phyloP scores from a whole-genome alignment of 2,329 filamentous ascomycete species.

The Colletotrichum eremochloae region DNA sequence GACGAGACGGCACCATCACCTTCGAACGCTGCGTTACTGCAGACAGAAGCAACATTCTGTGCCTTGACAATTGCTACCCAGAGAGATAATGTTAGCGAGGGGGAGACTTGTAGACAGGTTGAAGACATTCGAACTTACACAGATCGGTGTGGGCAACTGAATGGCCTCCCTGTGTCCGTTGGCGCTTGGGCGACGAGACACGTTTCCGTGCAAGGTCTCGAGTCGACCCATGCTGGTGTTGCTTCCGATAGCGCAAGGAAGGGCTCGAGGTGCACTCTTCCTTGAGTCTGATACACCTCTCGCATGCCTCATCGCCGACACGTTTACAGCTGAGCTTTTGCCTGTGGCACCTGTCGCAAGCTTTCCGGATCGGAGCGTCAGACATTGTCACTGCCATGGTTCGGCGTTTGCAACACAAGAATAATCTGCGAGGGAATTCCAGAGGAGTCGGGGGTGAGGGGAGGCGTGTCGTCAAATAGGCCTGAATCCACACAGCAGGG shows the following conservation, averaged over 20 bases:
- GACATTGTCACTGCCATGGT: slow-evolving; percentile 52
- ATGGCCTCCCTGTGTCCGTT: slow-evolving; percentile 52
- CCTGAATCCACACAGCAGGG: slow-evolving; percentile 20
- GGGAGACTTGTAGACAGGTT: slow-evolving; percentile 23
- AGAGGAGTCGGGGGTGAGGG: slow-evolving; percentile 36
- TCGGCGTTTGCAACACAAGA: slow-evolving; percentile 41
- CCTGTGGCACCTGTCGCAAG: slow-evolving; percentile 61
- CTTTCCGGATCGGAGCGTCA: slow-evolving; percentile 57
- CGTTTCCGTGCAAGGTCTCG: slow-evolving; percentile 25
- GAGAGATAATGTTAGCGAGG: slow-evolving; percentile 33
- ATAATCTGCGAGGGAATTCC: slow-evolving; percentile 41
- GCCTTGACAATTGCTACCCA: slow-evolving; percentile 39
- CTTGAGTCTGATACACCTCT: slow-evolving; percentile 58
- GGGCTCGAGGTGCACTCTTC: slow-evolving; percentile 60
- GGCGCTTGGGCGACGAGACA: slow-evolving; percentile 54
- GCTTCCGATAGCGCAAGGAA: slow-evolving; percentile 55
- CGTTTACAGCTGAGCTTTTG: slow-evolving; percentile 63
- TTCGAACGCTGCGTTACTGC: slow-evolving; percentile 36
- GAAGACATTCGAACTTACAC: slow-evolving; percentile 51
- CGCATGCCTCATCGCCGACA: slow-evolving; percentile 55
- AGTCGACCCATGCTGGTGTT: slow-evolving; percentile 36
- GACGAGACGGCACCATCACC: slow-evolving; percentile 48
- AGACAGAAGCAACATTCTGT: slow-evolving; percentile 21
- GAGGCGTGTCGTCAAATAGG: slow-evolving; percentile 42
- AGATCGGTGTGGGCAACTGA: slow-evolving; percentile 52